Evolutionary conservation across 176 grass and related monocot species (phyloP), one percentile per base, ranked within the genome.

Genomic region (Puccinellia tenuiflora): DNA sequence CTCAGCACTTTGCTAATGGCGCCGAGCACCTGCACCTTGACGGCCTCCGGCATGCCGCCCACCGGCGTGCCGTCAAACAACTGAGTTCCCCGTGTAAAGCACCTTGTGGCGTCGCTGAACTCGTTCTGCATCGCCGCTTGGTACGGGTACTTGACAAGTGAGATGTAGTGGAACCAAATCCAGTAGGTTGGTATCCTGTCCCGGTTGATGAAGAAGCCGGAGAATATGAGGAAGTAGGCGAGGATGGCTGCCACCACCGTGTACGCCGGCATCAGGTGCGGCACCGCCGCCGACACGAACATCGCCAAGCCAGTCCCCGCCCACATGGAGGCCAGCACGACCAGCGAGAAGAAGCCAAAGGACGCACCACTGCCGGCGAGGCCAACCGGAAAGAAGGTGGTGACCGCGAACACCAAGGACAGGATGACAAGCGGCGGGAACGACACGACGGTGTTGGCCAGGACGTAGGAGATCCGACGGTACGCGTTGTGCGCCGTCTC

Each of bases 111-210:
- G 31, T n/a, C n/a, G n/a, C n/a, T n/a, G n/a, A n/a, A n/a, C n/a
- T n/a, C n/a, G n/a, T n/a, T n/a, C n/a, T n/a, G n/a, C n/a, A n/a
- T n/a, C n/a, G n/a, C n/a, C n/a, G n/a, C n/a, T n/a, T n/a, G n/a
- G n/a, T n/a, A n/a, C n/a, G n/a, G n/a, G n/a, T n/a, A n/a, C n/a
- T n/a, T n/a, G n/a, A n/a, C n/a, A n/a, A n/a, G n/a, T n/a, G 96
- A 98, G 0, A 93, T 48, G 88, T 97, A 97, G 68, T 97, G 96
- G 90, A 98, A 98, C 96, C 96, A 98, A 12, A 98, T 43, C 96
- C 96, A 98, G 90, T 95, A 98, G 0, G 38, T 45, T 13, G 92
- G 96, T 5, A 98, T 98, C 68, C 92, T 65, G 86, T 98, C 87
- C 17, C 92, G 82, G 83, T 94, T 94, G 72, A 98, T 98, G 83